Conservation (phyloP, 148 eudicot species). For the Vaccinium vitisidaea region DNA sequence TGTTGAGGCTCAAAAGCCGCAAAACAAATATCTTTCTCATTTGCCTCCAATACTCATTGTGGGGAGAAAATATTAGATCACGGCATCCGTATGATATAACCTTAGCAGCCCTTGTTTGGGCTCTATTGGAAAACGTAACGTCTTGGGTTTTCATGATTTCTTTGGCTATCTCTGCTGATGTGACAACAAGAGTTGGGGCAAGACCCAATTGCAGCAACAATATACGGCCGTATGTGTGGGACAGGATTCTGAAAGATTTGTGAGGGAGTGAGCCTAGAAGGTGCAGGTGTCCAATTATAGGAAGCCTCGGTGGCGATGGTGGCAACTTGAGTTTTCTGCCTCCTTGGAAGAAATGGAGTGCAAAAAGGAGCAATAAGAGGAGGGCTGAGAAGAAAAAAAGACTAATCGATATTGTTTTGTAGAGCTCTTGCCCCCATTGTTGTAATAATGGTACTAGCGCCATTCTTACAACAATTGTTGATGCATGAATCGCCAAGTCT, state of each 20-base stretch:
- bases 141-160: background rate
- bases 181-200: background rate
- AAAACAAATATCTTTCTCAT: background rate
- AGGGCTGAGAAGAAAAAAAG: background rate
- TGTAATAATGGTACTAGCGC: background rate
- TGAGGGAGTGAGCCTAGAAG: conserved; percentile 4
- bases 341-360: background rate
- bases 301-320: conserved; percentile 11
- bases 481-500: background rate
- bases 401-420: background rate
- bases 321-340: background rate
- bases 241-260: background rate
- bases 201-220: background rate
- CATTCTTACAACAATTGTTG: background rate
- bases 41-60: background rate
- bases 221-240: background rate
- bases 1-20: background rate
- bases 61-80: background rate
- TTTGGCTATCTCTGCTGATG: background rate
- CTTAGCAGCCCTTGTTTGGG: background rate
- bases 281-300: conserved; percentile 2
- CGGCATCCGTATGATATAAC: background rate
- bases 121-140: background rate
- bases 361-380: background rate
- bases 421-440: background rate